Conservation (phyloP, 805 yeast species). For the Sugiyamaella qingdaonensis region DNA sequence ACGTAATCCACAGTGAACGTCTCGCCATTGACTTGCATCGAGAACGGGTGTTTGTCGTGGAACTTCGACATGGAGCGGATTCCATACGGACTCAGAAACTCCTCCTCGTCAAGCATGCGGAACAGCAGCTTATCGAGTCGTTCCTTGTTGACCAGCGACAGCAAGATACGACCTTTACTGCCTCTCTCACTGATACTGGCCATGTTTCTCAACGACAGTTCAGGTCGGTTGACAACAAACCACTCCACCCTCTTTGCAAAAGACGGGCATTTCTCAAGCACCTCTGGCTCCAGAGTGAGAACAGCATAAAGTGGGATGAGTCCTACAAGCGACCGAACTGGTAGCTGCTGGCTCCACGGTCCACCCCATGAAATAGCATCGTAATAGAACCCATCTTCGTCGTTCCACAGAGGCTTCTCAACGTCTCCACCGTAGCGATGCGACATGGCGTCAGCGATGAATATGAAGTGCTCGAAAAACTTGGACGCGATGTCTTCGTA, state of each 20-base stretch:
- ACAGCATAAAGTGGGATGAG: constrained; percentile 88
- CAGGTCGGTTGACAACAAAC: constrained; percentile 68
- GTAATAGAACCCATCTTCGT: constrained; percentile 80
- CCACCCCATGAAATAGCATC: constrained; percentile 85
- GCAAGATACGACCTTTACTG: constrained; percentile 71
- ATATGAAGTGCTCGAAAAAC: constrained; percentile 86
- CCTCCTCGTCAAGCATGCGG: constrained; percentile 80
- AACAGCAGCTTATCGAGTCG: constrained; percentile 69
- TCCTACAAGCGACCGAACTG: constrained; percentile 86
- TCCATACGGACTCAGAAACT: constrained; percentile 80
- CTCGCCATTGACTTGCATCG: constrained; percentile 77
- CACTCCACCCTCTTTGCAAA: constrained; percentile 80
- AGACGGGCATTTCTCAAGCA: constrained; percentile 70
- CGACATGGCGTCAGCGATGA: constrained; percentile 93
- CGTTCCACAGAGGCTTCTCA: constrained; percentile 80
- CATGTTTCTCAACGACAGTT: constrained; percentile 73
- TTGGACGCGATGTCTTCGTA: constrained; percentile 93
- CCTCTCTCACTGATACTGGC: constrained; percentile 80
- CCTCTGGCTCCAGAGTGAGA: constrained; percentile 79
- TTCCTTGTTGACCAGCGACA: constrained; percentile 78
- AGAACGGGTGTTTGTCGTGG: constrained; percentile 80
- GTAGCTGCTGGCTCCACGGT: constrained; percentile 60
- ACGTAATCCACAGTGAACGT: constrained; percentile 67
- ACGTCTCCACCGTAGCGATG: constrained; percentile 47
- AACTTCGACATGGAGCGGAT: constrained; percentile 82